Percentiles rank a stretch among this genome's conserved stretches.
Conservation (phyloP, 2,329 filamentous ascomycete genomes). For the Pseudogymnoascus sp. region DNA sequence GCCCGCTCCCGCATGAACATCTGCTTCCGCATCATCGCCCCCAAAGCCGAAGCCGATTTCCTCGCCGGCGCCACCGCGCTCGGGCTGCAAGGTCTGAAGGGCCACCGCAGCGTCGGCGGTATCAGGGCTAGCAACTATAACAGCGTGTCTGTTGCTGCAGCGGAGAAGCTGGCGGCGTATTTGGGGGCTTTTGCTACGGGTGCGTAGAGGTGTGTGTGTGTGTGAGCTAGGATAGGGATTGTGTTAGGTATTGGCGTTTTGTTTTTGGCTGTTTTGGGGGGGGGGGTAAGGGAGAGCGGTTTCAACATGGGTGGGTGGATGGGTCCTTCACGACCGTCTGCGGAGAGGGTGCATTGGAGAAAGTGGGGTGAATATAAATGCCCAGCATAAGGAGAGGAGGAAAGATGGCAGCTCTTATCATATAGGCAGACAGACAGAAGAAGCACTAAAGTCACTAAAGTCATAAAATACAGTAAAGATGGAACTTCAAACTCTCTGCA, state of each 20-base stretch:
- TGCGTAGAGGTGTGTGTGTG: background rate
- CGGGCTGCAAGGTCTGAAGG: conserved; percentile 74
- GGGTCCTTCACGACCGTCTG: background rate
- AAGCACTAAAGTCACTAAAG: too few relatives aligned
- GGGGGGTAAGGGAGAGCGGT: background rate
- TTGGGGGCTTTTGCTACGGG: conserved; percentile 43
- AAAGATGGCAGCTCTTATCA: background rate
- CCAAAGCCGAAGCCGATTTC: conserved; percentile 71
- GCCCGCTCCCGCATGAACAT: conserved; percentile 89
- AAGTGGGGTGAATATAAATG: too few relatives aligned
- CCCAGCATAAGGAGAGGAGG: background rate
- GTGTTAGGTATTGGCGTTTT: background rate
- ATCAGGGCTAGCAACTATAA: conserved; percentile 89
- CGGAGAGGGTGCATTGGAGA: background rate
- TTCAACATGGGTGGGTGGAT: background rate
- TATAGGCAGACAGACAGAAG: background rate
- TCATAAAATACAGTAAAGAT: background rate
- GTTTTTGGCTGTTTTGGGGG: background rate
- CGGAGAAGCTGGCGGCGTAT: conserved; percentile 58
- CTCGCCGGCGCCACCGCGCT: conserved; percentile 60
- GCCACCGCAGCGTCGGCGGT: conserved; percentile 78
- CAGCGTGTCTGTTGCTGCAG: conserved; percentile 60
- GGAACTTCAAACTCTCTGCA: background rate
- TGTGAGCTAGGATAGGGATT: background rate
- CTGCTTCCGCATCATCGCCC: conserved; percentile 68